Conservation (phyloP, 2,329 filamentous ascomycete species). For the Mycosphaerella sp. region DNA sequence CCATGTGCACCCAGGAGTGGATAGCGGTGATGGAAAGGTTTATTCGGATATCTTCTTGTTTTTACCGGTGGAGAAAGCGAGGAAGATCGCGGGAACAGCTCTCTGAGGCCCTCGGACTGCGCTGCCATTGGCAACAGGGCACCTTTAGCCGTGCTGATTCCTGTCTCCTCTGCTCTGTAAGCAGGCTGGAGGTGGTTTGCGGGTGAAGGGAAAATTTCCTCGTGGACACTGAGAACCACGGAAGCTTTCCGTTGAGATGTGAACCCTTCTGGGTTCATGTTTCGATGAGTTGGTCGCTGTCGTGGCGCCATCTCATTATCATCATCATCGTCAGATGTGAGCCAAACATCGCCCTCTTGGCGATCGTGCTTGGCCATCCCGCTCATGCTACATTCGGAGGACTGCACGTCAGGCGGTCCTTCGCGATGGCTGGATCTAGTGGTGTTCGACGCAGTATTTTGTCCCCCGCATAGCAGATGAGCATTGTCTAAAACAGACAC, state of each 20-base stretch:
- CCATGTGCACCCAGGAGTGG: slow-evolving; percentile 1
- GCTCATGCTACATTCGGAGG: neutral
- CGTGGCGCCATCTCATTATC: slow-evolving; percentile 1
- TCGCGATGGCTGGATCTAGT: neutral
- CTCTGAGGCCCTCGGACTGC: slow-evolving; percentile 24
- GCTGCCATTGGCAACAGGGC: slow-evolving; percentile 21
- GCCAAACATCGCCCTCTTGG: slow-evolving; percentile 26
- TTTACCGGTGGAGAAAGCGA: slow-evolving; percentile 21
- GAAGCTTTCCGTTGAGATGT: too few relatives aligned
- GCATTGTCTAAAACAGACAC: slow-evolving; percentile 4
- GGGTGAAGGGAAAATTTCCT: too few relatives aligned
- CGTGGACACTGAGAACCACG: too few relatives aligned
- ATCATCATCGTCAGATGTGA: slow-evolving; percentile 28
- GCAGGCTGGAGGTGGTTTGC: neutral
- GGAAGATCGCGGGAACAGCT: slow-evolving; percentile 28
- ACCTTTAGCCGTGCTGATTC: slow-evolving; percentile 17
- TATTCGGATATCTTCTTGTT: neutral
- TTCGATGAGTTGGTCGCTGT: neutral
- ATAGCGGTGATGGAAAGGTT: slow-evolving; percentile 4
- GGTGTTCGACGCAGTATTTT: neutral
- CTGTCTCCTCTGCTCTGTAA: slow-evolving; percentile 20
- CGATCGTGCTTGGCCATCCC: neutral
- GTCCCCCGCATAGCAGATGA: slow-evolving; percentile 7
- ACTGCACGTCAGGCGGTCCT: neutral
- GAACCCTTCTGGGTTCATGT: slow-evolving; percentile 3